Base-by-base conservation (phyloP, 129 eudicot species). In the Deinandra increscens region DNA sequence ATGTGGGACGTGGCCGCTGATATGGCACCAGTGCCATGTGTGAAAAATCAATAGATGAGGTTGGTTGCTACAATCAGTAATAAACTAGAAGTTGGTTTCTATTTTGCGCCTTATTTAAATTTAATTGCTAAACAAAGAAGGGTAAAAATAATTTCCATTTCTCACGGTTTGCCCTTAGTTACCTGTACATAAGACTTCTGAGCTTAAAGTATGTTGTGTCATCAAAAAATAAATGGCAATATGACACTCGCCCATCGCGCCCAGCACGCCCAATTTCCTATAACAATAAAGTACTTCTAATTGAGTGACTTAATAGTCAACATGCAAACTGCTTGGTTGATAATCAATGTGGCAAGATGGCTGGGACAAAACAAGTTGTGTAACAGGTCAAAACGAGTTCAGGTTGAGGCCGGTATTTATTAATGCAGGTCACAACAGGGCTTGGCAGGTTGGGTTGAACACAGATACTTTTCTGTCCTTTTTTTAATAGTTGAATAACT, bases 191-290 rank as follows among this genome's bases (percentile, higher is more conserved):
- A 53, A 93, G 90, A 85, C 98, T 89, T 38, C 96, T 82, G 56
- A 89, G 84, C 84, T 81, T 93, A 77, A 82, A 78, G 71, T 89
- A 93, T 61, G 86, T 84, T 42, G 79, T 69, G 60, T 93, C 96
- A 65, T 93, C 98, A 69, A 86, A 81, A 78, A 93, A 75, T 20
- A 89, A 89, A 83, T 89, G 98, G 43, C 98, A 93, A 84, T 83
- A 87, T 77, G 98, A 81, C 67, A 83, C 82, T 60, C 96, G 80
- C 49, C 98, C 98, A 88, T 93, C 98, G 75, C 98, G 86, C 15
- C 98, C 98, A 72, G 98, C 92, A 72, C 95, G 98, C 15, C 98
- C 98, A 60, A 93, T 86, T 78, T 93, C 98, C 98, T 93, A 72
- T 58, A 78, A 2, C 22, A 6, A 75, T 17, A 6, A 44, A 29